Percentiles rank a stretch among this genome's conserved stretches.
Evolutionary conservation across 371 early-diverging fungal species (phyloP).

Genomic region (Thermomucor indicae-seudaticae): DNA sequence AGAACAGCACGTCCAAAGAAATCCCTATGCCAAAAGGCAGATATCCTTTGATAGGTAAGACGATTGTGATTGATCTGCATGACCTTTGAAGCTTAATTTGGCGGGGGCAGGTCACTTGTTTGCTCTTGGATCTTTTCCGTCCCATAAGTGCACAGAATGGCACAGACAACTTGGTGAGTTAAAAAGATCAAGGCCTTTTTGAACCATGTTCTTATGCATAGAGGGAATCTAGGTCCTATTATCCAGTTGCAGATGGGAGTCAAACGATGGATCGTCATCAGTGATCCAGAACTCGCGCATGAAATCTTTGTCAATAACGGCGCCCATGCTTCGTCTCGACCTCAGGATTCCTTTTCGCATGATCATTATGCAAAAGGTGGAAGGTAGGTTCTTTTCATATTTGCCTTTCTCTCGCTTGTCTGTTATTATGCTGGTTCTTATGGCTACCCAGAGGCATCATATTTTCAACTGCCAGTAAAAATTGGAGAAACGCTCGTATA

Average conservation of each 20-base stretch:
- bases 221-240: slow-evolving; percentile 4
- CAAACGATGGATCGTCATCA: slow-evolving; percentile 9
- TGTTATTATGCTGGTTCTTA: no score
- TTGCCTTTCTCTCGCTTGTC: not conserved
- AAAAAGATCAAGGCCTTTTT: not conserved
- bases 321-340: slow-evolving; percentile 6
- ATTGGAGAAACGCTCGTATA: slow-evolving; percentile 5
- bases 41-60: slow-evolving; percentile 9
- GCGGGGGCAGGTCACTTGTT: no score
- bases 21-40: slow-evolving; percentile 6
- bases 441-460: not conserved
- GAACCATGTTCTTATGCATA: no score
- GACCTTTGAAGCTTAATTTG: no score
- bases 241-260: slow-evolving; percentile 11
- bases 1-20: no score
- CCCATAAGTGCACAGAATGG: no score
- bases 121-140: no score
- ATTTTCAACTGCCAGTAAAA: not conserved
- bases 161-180: slow-evolving; percentile 5
- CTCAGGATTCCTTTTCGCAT: slow-evolving; percentile 3
- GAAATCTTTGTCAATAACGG: slow-evolving; percentile 13
- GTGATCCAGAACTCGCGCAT: slow-evolving; percentile 17
- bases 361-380: slow-evolving; percentile 15
- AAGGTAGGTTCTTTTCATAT: slow-evolving; percentile 5
- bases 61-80: no score